These are phyloP conservation scores for Aspergillus eucalypticola DNA, from an alignment of 2,329 filamentous ascomycete species.

Conservation along the genomic window DNA sequence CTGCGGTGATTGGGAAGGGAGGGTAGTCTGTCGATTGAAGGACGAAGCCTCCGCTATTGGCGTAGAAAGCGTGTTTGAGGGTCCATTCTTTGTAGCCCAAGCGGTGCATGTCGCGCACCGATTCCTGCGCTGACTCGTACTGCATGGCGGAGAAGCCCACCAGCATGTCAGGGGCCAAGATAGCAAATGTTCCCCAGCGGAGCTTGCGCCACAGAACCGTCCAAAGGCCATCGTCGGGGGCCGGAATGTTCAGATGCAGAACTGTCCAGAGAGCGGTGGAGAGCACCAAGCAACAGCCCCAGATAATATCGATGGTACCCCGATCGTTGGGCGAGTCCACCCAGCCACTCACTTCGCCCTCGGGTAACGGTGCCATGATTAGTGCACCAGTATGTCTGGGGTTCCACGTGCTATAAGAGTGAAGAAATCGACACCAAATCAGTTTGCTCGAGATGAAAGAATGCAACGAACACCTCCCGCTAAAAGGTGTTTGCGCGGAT, in stretches of 20 bases:
- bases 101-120: background rate
- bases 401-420: no score
- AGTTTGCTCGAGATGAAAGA: background rate
- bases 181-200: conserved; percentile 4
- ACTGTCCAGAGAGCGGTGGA: conserved; percentile 4
- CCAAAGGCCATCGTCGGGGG: background rate
- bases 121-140: conserved; percentile 6
- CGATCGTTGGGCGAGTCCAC: background rate
- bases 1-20: background rate
- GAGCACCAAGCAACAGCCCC: conserved; percentile 1
- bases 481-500: background rate
- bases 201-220: background rate
- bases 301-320: conserved; percentile 6
- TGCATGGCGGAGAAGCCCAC: conserved; percentile 7
- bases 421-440: background rate
- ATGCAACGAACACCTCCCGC: background rate
- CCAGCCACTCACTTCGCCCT: background rate
- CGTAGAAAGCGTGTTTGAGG: conserved; percentile 5
- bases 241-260: conserved; percentile 7
- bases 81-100: conserved; percentile 5
- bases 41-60: conserved; percentile 7
- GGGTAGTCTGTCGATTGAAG: background rate
- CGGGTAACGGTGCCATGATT: background rate
- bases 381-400: background rate
- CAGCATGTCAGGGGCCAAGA: conserved; percentile 1